phyloP scores from a whole-genome alignment of 805 yeast genomes.

The Metschnikowia corniflorae region DNA sequence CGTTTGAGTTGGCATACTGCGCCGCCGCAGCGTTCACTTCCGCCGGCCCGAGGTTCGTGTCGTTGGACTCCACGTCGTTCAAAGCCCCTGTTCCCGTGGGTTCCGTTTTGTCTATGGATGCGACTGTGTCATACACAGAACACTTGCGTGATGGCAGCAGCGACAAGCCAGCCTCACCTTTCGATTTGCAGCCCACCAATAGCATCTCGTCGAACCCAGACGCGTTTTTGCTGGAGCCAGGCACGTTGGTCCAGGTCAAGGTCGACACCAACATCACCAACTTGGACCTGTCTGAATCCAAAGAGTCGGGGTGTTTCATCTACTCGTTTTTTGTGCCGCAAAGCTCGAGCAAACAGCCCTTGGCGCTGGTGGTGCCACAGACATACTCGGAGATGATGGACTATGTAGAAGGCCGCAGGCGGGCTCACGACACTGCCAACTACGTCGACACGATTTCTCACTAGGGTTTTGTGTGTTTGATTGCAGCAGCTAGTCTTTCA shows the following conservation, averaged over 20 bases:
- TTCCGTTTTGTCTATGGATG: constrained; percentile 76
- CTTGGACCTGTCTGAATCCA: constrained; percentile 56
- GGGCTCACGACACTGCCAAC: constrained; percentile 77
- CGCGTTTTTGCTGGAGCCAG: constrained; percentile 69
- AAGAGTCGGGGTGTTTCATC: constrained; percentile 82
- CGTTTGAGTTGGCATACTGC: constrained; percentile 91
- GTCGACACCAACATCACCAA: constrained; percentile 78
- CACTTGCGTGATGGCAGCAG: constrained; percentile 51
- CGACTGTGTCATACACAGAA: constrained; percentile 83
- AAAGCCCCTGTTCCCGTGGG: constrained; percentile 96
- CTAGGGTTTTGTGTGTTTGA: too few relatives aligned
- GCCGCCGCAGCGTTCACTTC: constrained; percentile 85
- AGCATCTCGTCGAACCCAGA: constrained; percentile 46
- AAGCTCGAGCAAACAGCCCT: constrained; percentile 45
- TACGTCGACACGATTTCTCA: constrained; percentile 44
- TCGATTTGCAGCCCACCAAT: constrained; percentile 57
- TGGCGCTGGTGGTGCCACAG: constrained; percentile 76
- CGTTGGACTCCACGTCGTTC: constrained; percentile 87
- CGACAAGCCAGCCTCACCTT: constrained; percentile 30
- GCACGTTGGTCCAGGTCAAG: constrained; percentile 84
- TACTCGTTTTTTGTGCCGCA: constrained; percentile 84
- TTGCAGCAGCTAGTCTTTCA: too few relatives aligned
- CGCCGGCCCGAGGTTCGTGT: constrained; percentile 82
- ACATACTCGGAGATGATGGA: constrained; percentile 91
- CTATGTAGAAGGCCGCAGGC: constrained; percentile 84